phyloP scores from a whole-genome alignment of 768 basidiomycete genomes.

The Psilocybe cubensis region DNA sequence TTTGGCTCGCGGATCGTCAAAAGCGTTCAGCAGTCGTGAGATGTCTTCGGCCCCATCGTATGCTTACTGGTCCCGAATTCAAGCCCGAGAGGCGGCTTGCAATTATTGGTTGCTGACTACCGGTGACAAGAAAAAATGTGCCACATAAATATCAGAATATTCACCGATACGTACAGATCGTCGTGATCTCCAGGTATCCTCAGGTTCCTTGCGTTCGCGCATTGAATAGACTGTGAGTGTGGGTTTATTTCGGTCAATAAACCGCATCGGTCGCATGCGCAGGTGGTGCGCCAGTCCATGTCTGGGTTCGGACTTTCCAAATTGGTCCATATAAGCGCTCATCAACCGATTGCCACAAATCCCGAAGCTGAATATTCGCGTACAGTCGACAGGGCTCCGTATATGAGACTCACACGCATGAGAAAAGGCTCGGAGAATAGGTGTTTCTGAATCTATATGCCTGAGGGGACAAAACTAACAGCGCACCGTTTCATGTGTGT shows the following conservation, averaged over 20 bases:
- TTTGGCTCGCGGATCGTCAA: constrained; percentile 9
- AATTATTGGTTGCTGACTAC: constrained; percentile 1
- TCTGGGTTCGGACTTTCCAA: neutral
- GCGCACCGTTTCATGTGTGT: neutral
- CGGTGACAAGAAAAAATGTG: neutral
- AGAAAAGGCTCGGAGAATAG: neutral
- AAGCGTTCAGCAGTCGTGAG: constrained; percentile 6
- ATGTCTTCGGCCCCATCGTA: neutral
- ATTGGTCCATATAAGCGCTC: constrained; percentile 1
- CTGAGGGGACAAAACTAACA: neutral
- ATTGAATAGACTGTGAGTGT: neutral
- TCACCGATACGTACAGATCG: neutral
- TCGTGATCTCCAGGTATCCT: neutral
- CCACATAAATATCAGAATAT: neutral
- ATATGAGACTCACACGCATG: neutral
- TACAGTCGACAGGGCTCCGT: neutral
- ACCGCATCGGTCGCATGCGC: neutral
- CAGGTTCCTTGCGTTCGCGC: neutral
- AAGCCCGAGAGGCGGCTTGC: neutral
- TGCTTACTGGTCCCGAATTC: constrained; percentile 1
- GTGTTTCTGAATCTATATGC: neutral
- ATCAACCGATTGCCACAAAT: neutral
- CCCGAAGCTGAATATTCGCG: neutral
- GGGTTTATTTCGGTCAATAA: neutral
- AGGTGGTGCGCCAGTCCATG: neutral